Percentiles rank a stretch among this genome's conserved stretches.
Conservation (phyloP, 176 grass and related monocot genomes). For the Aegilops bicornis region DNA sequence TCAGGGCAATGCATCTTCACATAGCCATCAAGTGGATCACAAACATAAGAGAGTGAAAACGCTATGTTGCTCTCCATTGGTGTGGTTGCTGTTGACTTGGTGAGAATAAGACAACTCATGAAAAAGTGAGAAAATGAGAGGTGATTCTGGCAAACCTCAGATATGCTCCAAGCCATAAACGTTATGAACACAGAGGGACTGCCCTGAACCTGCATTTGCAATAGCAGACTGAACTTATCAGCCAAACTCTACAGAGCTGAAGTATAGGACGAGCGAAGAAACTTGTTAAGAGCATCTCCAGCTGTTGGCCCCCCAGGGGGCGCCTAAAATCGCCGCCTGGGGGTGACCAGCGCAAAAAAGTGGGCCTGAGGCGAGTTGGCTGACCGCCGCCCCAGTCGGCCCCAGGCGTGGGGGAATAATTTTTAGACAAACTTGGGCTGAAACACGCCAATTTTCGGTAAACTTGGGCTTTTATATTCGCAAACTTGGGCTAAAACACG, state of each 20-base stretch:
- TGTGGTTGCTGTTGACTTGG: neutral
- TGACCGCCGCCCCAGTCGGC: no score
- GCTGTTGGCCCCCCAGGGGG: no score
- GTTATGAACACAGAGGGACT: constrained; percentile 79
- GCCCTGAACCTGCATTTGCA: constrained; percentile 70
- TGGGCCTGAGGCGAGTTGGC: no score
- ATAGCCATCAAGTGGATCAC: neutral
- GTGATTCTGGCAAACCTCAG: constrained; percentile 44
- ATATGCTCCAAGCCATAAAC: constrained; percentile 80
- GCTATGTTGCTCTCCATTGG: neutral
- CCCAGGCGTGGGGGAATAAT: no score
- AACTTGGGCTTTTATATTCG: no score
- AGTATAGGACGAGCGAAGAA: neutral
- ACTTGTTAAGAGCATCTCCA: neutral
- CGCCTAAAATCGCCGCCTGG: no score
- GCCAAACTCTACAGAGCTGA: constrained; percentile 1
- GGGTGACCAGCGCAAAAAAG: no score
- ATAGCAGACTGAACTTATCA: constrained; percentile 18
- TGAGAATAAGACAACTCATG: neutral
- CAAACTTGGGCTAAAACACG: no score
- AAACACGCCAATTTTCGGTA: no score
- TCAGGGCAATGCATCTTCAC: neutral
- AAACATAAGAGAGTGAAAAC: neutral
- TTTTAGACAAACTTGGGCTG: no score
- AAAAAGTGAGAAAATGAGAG: neutral